Conservation (phyloP, 768 basidiomycete species). For the Russula emetica region DNA sequence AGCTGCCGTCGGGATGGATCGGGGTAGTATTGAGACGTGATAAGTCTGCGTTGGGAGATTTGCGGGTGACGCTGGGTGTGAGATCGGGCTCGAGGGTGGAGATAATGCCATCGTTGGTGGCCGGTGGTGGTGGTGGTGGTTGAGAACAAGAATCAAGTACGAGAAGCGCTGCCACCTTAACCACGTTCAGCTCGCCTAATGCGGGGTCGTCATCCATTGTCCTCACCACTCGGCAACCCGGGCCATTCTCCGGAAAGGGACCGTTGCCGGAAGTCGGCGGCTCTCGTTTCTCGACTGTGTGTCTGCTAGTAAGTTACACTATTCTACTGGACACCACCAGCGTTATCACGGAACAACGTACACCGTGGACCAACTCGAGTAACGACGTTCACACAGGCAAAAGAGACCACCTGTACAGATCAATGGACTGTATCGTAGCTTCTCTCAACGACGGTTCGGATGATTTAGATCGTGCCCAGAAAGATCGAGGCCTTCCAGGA, state of each 20-base stretch:
- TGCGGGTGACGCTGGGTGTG: background rate
- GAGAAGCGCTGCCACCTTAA: background rate
- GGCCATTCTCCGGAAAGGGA: background rate
- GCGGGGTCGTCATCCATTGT: background rate
- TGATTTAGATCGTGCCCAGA: background rate
- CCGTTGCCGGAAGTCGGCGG: no score
- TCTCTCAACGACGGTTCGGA: background rate
- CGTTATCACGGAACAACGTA: no score
- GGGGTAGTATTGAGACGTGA: conserved; percentile 43
- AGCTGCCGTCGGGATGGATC: conserved; percentile 44
- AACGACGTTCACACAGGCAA: no score
- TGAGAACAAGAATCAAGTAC: background rate
- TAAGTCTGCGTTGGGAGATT: conserved; percentile 43
- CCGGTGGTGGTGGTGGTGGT: conserved; percentile 5
- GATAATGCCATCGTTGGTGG: background rate
- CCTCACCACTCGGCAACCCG: background rate
- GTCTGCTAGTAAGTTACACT: no score
- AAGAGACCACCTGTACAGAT: no score
- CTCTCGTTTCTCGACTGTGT: no score
- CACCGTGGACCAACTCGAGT: no score
- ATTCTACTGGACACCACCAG: no score
- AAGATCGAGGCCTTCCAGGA: background rate
- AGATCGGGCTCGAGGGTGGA: background rate
- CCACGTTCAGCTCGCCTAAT: background rate
- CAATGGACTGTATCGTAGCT: no score